Evolutionary conservation across 257 asterid species (phyloP), one percentile per base, ranked within the genome.

Genomic region (Solanum medicagineum): DNA sequence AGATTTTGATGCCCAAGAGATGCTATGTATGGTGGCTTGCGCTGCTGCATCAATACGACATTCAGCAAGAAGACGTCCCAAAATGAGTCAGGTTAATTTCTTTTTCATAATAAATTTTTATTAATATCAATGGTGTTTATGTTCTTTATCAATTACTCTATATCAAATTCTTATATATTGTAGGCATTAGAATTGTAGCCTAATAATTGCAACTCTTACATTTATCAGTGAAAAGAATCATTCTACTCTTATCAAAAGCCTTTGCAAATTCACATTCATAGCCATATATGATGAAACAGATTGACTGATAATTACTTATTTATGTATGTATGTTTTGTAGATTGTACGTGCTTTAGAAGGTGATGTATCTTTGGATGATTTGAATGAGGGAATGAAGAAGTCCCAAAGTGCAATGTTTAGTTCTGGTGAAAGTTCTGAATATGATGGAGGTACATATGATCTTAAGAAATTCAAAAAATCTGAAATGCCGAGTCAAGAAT

Each of bases 311-410:
- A 16, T 13, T 65, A 26, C 10, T 7, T 15, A 4, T 14, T 24
- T 59, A 20, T 1, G 8, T 45, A 47, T 19, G 0, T 19, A 54
- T 69, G 5, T 53, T 36, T 36, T 83, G 6, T 83, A 93, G 97
- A 90, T 95, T 57, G 97, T 94, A 22, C 98, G 99, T 15, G 98
- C 95, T 29, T 88, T 95, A 7, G 99, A 95, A 92, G 99, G 99
- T 0, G 97, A 92, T 60, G 95, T 89, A 13, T 92, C 97, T 7
- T 81, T 95, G 20, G 97, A 95, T 0, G 97, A 90, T 86, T 83
- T 94, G 24, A 87, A 89, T 29, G 94, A 88, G 19, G 93, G 90
- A 14, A 83, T 86, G 4, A 89, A 89, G 83, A 81, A 86, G 1
- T 89, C 89, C 14, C 89, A 89, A 13, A 86, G 84, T 16, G 81